Conservation (phyloP, 2,329 filamentous ascomycete genomes). For the Aquanectria penicillioides region DNA sequence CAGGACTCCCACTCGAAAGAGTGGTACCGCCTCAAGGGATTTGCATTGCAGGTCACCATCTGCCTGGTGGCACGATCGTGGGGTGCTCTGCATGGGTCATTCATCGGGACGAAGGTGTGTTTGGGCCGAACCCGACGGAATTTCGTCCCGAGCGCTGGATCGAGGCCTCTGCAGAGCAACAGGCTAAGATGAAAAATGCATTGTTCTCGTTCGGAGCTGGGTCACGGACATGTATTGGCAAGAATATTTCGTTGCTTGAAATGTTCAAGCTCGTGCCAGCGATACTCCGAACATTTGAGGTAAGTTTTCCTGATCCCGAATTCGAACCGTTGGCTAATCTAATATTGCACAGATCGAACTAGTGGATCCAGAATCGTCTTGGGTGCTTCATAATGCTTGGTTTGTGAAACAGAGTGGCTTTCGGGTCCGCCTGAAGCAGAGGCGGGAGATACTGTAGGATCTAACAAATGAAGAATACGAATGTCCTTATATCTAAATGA, state of each 20-base stretch:
- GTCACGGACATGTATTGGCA: conserved; percentile 74
- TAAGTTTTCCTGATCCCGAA: too few species aligned
- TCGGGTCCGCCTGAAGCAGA: conserved; percentile 8
- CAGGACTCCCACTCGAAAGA: conserved; percentile 76
- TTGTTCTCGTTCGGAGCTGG: conserved; percentile 73
- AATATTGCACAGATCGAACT: conserved; percentile 58
- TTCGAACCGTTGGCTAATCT: too few species aligned
- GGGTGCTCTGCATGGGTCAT: conserved; percentile 81
- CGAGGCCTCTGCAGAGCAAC: conserved; percentile 55
- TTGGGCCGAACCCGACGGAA: conserved; percentile 70
- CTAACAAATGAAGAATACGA: too few species aligned
- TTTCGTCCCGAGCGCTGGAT: conserved; percentile 77
- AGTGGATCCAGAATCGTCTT: conserved; percentile 52
- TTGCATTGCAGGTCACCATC: conserved; percentile 67
- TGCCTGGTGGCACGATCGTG: conserved; percentile 76
- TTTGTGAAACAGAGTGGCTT: conserved; percentile 22
- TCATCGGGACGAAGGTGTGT: conserved; percentile 73
- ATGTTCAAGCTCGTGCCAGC: conserved; percentile 69
- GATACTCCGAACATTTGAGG: conserved; percentile 20
- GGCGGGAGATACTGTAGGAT: conserved; percentile 9
- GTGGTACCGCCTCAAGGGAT: conserved; percentile 72
- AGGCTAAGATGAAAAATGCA: conserved; percentile 24
- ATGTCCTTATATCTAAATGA: too few species aligned
- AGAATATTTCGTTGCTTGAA: conserved; percentile 70
- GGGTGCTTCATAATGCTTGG: conserved; percentile 19